A percentile compares a stretch with the other conserved stretches of the same genome.
Conservation (phyloP, 1,284 basidiomycete genomes). For the Boletus smithii region DNA sequence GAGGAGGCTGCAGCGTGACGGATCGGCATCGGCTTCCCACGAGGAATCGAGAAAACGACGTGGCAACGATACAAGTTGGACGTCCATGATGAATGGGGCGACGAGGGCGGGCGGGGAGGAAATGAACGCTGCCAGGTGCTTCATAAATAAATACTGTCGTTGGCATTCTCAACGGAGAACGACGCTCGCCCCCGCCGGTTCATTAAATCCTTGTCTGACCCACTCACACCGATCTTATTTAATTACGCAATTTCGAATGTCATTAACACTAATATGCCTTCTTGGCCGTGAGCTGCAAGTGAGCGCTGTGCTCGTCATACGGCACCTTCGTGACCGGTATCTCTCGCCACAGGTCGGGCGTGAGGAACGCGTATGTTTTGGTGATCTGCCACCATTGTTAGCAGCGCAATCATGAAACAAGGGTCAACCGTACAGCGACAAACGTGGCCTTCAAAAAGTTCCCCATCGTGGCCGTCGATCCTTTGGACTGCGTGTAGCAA, state of each 20-base stretch:
- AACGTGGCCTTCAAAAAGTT: slow-evolving; percentile 99
- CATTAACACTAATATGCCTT: slow-evolving; percentile 64
- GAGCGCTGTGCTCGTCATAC: slow-evolving; percentile 91
- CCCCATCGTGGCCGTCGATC: slow-evolving; percentile 98
- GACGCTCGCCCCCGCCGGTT: not conserved
- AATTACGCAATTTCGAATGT: not conserved
- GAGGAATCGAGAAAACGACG: no score
- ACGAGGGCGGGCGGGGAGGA: not conserved
- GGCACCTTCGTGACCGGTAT: slow-evolving; percentile 88
- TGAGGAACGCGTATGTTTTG: slow-evolving; percentile 96
- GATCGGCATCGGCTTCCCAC: slow-evolving; percentile 19
- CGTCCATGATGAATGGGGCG: not conserved
- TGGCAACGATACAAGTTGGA: no score
- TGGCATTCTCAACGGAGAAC: slow-evolving; percentile 17
- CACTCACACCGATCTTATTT: not conserved
- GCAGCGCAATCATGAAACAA: not conserved
- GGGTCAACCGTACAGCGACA: slow-evolving; percentile 67
- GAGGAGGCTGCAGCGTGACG: slow-evolving; percentile 28
- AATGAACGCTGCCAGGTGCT: no score
- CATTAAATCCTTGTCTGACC: slow-evolving; percentile 1
- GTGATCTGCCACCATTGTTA: slow-evolving; percentile 62
- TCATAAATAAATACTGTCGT: slow-evolving; percentile 9
- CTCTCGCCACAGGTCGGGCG: slow-evolving; percentile 96
- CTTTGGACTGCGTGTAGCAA: slow-evolving; percentile 93
- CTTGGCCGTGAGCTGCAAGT: slow-evolving; percentile 84